These are phyloP conservation scores for Trypanosoma grayi DNA, from an alignment of 208 protist species.

Conservation along the genomic window DNA sequence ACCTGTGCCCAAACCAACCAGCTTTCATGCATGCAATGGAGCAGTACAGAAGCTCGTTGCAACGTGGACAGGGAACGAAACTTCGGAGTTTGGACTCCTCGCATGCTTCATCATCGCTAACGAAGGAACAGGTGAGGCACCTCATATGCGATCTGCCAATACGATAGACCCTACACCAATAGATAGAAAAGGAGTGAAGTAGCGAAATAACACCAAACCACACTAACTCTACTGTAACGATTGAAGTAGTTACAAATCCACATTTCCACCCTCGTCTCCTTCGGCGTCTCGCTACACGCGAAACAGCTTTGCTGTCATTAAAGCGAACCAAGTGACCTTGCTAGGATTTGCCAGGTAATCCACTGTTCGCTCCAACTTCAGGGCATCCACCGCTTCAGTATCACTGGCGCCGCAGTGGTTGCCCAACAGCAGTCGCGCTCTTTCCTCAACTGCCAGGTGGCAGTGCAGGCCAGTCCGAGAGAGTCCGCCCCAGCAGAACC, in stretches of 20 bases:
- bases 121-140: neutral
- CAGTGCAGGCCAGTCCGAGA: constrained; percentile 4
- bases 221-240: neutral
- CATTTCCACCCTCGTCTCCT: neutral
- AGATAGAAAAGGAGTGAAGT: neutral
- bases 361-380: constrained; percentile 54
- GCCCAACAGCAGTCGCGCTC: constrained; percentile 2
- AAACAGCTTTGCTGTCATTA: constrained; percentile 48
- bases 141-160: neutral
- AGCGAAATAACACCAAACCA: neutral
- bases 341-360: constrained; percentile 69
- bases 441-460: constrained; percentile 12
- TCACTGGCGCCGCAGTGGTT: constrained; percentile 4
- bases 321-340: constrained; percentile 34
- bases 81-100: neutral
- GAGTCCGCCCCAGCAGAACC: constrained; percentile 30
- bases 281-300: constrained; percentile 24
- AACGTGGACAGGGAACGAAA: constrained; percentile 1
- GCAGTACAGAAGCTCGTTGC: constrained; percentile 2
- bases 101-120: neutral
- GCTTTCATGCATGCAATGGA: neutral
- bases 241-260: neutral
- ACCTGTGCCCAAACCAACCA: constrained; percentile 3
- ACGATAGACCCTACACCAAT: neutral
- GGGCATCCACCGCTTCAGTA: constrained; percentile 34